Evolutionary conservation across 2,329 filamentous ascomycete species (phyloP).

Genomic region (Fusarium hainanense): DNA sequence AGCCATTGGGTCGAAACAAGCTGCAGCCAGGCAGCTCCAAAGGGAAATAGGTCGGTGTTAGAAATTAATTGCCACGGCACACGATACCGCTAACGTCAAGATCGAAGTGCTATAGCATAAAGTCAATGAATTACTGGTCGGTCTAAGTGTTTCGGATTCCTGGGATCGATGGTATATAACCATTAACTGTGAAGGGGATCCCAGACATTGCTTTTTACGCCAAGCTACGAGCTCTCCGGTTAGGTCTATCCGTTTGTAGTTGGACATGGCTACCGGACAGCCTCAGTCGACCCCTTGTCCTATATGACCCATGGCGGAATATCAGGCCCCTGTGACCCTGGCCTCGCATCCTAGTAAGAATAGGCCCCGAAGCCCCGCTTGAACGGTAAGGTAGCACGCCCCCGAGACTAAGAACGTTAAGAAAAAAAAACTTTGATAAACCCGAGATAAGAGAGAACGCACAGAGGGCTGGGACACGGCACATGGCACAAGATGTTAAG

Average conservation of each 20-base stretch:
- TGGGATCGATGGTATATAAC: slow-evolving; percentile 46
- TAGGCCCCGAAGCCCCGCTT: slow-evolving; percentile 23
- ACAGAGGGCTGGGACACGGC: slow-evolving; percentile 22
- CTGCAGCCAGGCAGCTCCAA: slow-evolving; percentile 36
- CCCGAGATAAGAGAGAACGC: slow-evolving; percentile 36
- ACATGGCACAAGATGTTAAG: slow-evolving; percentile 15
- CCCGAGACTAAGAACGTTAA: slow-evolving; percentile 34
- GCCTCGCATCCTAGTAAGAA: slow-evolving; percentile 23
- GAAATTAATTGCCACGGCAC: slow-evolving; percentile 40
- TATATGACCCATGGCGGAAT: slow-evolving; percentile 34
- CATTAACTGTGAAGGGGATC: slow-evolving; percentile 42
- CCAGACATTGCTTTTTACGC: slow-evolving; percentile 38
- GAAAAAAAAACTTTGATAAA: slow-evolving; percentile 39
- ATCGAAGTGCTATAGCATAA: slow-evolving; percentile 39
- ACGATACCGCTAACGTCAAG: slow-evolving; percentile 38
- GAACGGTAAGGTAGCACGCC: slow-evolving; percentile 29
- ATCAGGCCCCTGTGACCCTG: slow-evolving; percentile 25
- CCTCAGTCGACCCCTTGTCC: slow-evolving; percentile 39
- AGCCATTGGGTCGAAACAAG: slow-evolving; percentile 61
- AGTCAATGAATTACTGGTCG: slow-evolving; percentile 34
- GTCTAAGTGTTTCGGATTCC: slow-evolving; percentile 46
- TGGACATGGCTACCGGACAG: slow-evolving; percentile 31
- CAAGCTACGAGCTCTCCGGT: slow-evolving; percentile 37
- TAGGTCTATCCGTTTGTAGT: slow-evolving; percentile 38
- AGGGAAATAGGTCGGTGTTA: slow-evolving; percentile 41